phyloP scores from a whole-genome alignment of 106 monocot genomes.

The Chionographis japonica region DNA sequence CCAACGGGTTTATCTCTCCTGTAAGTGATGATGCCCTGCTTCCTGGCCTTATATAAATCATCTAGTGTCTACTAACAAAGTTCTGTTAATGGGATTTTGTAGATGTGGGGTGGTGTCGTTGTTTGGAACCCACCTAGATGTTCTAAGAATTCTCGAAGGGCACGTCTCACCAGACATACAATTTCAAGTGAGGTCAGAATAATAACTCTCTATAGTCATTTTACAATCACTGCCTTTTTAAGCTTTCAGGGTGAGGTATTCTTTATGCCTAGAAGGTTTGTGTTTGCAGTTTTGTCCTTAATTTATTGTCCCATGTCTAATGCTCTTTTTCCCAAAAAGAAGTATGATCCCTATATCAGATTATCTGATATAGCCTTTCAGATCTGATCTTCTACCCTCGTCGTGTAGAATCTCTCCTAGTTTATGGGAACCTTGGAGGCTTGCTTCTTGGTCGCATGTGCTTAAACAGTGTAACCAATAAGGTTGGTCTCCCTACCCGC shows the following conservation, averaged over 20 bases:
- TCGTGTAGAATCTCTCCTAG: too few relatives aligned
- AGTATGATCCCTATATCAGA: too few relatives aligned
- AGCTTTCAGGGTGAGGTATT: neutral
- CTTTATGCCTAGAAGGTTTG: neutral
- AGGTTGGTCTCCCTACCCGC: too few relatives aligned
- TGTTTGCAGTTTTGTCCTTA: too few relatives aligned
- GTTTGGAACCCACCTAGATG: slow-evolving; percentile 90
- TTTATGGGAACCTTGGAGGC: too few relatives aligned
- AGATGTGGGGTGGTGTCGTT: slow-evolving; percentile 97
- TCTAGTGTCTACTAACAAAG: neutral
- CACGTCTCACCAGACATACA: slow-evolving; percentile 15
- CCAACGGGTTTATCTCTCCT: slow-evolving; percentile 94
- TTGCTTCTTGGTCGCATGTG: too few relatives aligned
- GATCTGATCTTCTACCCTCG: too few relatives aligned
- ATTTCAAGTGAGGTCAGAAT: slow-evolving; percentile 53
- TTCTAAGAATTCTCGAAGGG: slow-evolving; percentile 24
- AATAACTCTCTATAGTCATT: neutral
- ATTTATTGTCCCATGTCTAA: too few relatives aligned
- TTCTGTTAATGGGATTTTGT: slow-evolving; percentile 12
- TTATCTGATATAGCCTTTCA: too few relatives aligned
- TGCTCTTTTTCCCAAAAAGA: too few relatives aligned
- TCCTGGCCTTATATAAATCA: neutral
- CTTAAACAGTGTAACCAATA: too few relatives aligned
- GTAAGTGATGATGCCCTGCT: slow-evolving; percentile 34
- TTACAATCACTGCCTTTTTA: too few relatives aligned